Evolutionary conservation across 2,329 filamentous ascomycete genomes (phyloP).

Genomic region (Botrytis hyacinthi): DNA sequence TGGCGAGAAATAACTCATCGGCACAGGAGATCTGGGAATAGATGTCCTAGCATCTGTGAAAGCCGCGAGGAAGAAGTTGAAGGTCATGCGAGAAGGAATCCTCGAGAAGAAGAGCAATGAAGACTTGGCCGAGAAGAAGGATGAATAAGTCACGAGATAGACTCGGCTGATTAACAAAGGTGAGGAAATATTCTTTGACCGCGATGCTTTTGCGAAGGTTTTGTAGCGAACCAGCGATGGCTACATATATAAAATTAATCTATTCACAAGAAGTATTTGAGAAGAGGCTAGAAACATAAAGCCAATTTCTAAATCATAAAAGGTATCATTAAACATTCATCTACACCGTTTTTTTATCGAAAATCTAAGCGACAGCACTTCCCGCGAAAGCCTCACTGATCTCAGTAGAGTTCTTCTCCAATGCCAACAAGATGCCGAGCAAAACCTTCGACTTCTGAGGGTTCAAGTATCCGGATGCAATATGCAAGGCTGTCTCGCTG

Average conservation of each 20-base stretch:
- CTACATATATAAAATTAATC: background rate
- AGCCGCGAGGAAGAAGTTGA: background rate
- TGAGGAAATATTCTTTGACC: background rate
- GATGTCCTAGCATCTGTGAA: background rate
- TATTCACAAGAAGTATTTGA: background rate
- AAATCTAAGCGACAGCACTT: background rate
- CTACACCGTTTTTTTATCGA: background rate
- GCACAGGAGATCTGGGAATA: background rate
- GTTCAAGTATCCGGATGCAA: constrained; percentile 53
- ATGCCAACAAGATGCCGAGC: constrained; percentile 38
- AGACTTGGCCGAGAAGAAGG: background rate
- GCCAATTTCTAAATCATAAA: background rate
- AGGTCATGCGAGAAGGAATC: background rate
- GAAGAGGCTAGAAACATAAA: background rate
- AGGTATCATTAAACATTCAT: background rate
- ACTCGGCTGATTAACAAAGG: background rate
- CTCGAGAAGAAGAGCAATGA: background rate
- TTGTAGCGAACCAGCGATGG: too few species aligned
- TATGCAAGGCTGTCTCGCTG: constrained; percentile 34
- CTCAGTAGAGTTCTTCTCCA: constrained; percentile 29
- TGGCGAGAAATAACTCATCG: background rate
- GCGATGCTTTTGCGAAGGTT: background rate
- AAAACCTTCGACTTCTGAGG: constrained; percentile 55
- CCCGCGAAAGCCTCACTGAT: constrained; percentile 26
- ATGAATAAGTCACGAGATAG: background rate